Percentiles rank a stretch among this genome's conserved stretches.
phyloP scores from a whole-genome alignment of 2,329 filamentous ascomycete species.

The Aspergillus sp. region DNA sequence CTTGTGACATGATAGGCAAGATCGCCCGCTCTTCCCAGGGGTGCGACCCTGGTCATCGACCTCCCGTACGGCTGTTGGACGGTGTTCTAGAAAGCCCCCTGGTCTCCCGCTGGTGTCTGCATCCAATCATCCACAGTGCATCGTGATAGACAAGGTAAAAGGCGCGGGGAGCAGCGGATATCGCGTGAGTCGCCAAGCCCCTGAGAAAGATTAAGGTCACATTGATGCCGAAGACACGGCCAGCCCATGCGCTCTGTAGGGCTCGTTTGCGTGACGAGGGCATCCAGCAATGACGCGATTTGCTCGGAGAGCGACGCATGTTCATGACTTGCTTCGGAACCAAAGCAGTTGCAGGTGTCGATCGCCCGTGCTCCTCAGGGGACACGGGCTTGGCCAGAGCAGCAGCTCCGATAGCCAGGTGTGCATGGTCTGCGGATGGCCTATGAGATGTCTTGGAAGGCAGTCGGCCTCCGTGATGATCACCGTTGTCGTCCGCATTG shows the following conservation, averaged over 20 bases:
- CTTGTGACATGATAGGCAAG: slow-evolving; percentile 3
- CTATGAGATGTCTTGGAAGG: slow-evolving; percentile 1
- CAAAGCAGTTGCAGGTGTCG: too few relatives aligned
- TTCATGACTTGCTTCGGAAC: too few relatives aligned
- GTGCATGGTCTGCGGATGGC: slow-evolving; percentile 2
- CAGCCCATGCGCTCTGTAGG: neutral
- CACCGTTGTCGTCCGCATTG: slow-evolving; percentile 2
- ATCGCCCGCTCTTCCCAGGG: slow-evolving; percentile 1
- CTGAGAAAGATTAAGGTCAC: slow-evolving; percentile 7
- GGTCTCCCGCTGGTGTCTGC: neutral
- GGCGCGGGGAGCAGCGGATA: slow-evolving; percentile 8
- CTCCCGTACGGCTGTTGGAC: neutral
- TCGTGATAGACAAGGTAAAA: neutral
- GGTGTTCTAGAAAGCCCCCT: slow-evolving; percentile 11
- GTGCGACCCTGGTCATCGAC: slow-evolving; percentile 7
- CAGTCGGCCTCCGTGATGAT: slow-evolving; percentile 3
- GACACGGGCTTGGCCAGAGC: neutral
- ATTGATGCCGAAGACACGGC: slow-evolving; percentile 1
- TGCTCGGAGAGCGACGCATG: neutral
- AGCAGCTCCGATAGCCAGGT: neutral
- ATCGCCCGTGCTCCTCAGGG: neutral
- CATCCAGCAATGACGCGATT: neutral
- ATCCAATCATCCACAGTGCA: slow-evolving; percentile 6
- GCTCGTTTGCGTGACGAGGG: neutral
- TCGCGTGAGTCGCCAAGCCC: slow-evolving; percentile 16